A percentile compares a stretch with the other conserved stretches of the same genome.
Conservation (phyloP, 805 yeast species). For the Starmerella kuoi region DNA sequence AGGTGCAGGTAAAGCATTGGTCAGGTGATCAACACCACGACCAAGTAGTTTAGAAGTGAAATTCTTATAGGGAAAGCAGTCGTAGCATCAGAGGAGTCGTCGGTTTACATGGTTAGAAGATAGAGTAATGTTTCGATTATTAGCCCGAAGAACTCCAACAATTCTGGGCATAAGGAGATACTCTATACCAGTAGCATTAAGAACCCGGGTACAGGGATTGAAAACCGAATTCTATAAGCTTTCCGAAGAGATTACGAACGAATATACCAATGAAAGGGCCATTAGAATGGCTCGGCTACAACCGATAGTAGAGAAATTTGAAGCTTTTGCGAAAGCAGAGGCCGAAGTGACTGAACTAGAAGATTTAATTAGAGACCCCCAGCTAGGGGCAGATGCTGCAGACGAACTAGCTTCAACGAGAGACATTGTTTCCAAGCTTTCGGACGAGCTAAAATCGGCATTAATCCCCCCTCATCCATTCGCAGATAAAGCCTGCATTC, state of each 20-base stretch:
- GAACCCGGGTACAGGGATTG: conserved; percentile 37
- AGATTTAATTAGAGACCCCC: conserved; percentile 37
- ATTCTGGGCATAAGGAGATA: background rate
- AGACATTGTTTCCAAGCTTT: conserved; percentile 36
- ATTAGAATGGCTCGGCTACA: conserved; percentile 38
- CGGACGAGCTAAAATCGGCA: conserved; percentile 38
- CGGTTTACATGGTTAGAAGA: too few relatives aligned
- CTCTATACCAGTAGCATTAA: conserved; percentile 39
- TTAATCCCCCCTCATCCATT: conserved; percentile 69
- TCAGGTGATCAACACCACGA: too few relatives aligned
- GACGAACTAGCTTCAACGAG: conserved; percentile 40
- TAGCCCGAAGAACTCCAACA: too few relatives aligned
- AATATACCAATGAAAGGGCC: conserved; percentile 35
- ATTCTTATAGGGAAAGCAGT: too few relatives aligned
- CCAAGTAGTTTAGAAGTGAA: too few relatives aligned
- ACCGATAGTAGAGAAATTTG: conserved; percentile 34
- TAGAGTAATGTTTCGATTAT: too few relatives aligned
- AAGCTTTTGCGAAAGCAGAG: conserved; percentile 30
- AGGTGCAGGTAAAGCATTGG: too few relatives aligned
- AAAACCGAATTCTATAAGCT: conserved; percentile 33
- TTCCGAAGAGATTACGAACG: conserved; percentile 32
- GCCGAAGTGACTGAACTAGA: conserved; percentile 33
- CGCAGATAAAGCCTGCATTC: conserved; percentile 60
- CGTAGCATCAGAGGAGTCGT: too few relatives aligned
- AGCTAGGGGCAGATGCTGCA: conserved; percentile 47